A percentile compares a stretch with the other conserved stretches of the same genome.
phyloP scores from a whole-genome alignment of 2,329 filamentous ascomycete genomes.

The Pseudocercospora fuligena region DNA sequence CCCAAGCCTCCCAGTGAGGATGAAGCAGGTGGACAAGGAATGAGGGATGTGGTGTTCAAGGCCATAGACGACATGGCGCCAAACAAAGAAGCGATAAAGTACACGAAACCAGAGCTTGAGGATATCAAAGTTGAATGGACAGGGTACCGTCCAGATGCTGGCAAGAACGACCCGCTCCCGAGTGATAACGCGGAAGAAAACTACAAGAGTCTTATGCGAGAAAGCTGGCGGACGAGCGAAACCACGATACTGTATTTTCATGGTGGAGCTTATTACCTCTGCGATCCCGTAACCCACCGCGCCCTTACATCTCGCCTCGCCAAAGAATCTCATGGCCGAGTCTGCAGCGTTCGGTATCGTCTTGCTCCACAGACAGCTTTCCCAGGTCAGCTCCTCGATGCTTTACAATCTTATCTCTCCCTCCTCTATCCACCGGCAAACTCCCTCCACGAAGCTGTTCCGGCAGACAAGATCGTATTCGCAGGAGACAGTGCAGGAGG shows the following conservation, averaged over 20 bases:
- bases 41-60: conserved; percentile 59
- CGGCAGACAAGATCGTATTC: conserved; percentile 70
- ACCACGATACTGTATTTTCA: conserved; percentile 75
- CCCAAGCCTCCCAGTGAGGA: conserved; percentile 60
- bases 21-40: conserved; percentile 49
- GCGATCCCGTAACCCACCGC: conserved; percentile 72
- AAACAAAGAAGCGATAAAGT: conserved; percentile 47
- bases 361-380: conserved; percentile 77
- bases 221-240: conserved; percentile 59
- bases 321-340: conserved; percentile 68
- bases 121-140: conserved; percentile 77
- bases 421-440: conserved; percentile 73
- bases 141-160: conserved; percentile 65
- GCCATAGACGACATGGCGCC: conserved; percentile 41
- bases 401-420: conserved; percentile 71
- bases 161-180: conserved; percentile 57
- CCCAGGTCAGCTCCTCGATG: conserved; percentile 74
- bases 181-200: conserved; percentile 65
- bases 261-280: conserved; percentile 74
- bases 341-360: conserved; percentile 75
- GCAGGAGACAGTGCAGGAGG: conserved; percentile 78
- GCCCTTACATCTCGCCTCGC: conserved; percentile 64
- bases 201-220: conserved; percentile 69
- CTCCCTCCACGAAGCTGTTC: conserved; percentile 68
- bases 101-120: conserved; percentile 57